Percentiles rank a stretch among this genome's conserved stretches.
These are phyloP conservation scores for Gyromitra esculenta DNA, from an alignment of 2,329 filamentous ascomycete species.

Conservation along the genomic window DNA sequence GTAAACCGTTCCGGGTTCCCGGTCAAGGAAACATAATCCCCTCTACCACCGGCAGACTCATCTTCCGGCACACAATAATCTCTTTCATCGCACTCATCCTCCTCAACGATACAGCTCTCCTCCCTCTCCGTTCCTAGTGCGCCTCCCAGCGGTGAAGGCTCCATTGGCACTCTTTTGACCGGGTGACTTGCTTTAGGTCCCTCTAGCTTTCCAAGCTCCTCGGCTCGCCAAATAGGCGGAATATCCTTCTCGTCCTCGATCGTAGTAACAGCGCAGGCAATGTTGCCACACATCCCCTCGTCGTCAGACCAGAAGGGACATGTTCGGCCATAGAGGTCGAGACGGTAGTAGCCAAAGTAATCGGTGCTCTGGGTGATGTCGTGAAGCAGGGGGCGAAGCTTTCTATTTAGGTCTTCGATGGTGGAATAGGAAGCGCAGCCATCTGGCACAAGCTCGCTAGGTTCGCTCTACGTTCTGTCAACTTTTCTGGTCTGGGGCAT, in stretches of 20 bases:
- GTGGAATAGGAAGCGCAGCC: conserved; percentile 93
- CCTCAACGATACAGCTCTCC: conserved; percentile 96
- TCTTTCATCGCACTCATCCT: conserved; percentile 68
- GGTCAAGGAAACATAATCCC: conserved; percentile 93
- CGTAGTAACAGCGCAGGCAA: conserved; percentile 93
- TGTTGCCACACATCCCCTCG: conserved; percentile 93
- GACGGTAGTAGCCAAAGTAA: conserved; percentile 96
- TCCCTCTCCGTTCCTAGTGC: conserved; percentile 85
- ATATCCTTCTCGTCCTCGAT: conserved; percentile 96
- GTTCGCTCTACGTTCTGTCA: conserved; percentile 60
- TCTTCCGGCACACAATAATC: conserved; percentile 98
- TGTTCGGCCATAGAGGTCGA: conserved; percentile 92
- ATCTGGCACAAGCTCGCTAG: conserved; percentile 87
- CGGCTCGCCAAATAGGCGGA: conserved; percentile 87
- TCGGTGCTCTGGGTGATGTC: conserved; percentile 87
- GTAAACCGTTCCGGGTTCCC: conserved; percentile 97
- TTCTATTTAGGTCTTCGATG: conserved; percentile 82
- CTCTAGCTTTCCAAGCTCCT: conserved; percentile 89
- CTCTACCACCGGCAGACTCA: conserved; percentile 73
- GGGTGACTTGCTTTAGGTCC: conserved; percentile 92
- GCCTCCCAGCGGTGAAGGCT: conserved; percentile 76
- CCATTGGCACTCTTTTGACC: conserved; percentile 74
- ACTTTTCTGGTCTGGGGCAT: background rate
- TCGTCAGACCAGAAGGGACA: conserved; percentile 98
- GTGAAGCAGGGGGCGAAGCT: conserved; percentile 78